These are phyloP conservation scores for Pyrenochaeta sp. DNA, from an alignment of 2,329 filamentous ascomycete species.

Conservation along the genomic window DNA sequence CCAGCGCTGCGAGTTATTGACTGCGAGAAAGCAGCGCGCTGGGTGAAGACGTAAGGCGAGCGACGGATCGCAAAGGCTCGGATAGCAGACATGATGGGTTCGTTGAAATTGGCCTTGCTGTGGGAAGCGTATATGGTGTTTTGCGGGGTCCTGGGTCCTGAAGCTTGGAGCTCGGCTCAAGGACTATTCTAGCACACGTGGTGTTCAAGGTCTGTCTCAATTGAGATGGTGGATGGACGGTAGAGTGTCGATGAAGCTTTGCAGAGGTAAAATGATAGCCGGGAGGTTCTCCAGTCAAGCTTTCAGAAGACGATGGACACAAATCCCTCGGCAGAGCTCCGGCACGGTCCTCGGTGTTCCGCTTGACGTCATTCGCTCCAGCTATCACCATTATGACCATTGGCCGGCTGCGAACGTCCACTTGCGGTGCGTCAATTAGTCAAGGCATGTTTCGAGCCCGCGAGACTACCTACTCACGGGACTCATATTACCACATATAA, in stretches of 20 bases:
- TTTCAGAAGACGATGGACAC: neutral
- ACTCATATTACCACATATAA: too few species aligned
- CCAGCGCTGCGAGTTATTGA: conserved; percentile 50
- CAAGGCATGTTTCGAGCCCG: conserved; percentile 2
- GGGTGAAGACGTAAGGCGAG: conserved; percentile 38
- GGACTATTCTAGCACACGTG: neutral
- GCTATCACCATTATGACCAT: conserved; percentile 18
- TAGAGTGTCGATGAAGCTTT: neutral
- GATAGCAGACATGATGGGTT: conserved; percentile 41
- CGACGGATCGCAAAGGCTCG: conserved; percentile 43
- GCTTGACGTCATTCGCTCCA: conserved; percentile 12
- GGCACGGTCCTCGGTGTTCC: neutral
- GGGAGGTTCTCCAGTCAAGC: neutral
- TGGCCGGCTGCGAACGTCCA: conserved; percentile 9
- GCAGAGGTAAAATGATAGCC: neutral
- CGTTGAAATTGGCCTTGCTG: conserved; percentile 2
- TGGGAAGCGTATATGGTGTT: neutral
- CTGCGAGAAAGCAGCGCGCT: conserved; percentile 49
- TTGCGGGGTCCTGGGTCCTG: neutral
- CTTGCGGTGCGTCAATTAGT: conserved; percentile 10
- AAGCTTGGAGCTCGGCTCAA: neutral
- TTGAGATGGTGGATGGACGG: neutral
- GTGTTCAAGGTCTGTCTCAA: neutral
- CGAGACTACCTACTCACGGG: neutral
- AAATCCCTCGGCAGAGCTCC: neutral